A percentile compares a stretch with the other conserved stretches of the same genome.
Conservation (phyloP, 345 rosid species). For the Populus davidiana region DNA sequence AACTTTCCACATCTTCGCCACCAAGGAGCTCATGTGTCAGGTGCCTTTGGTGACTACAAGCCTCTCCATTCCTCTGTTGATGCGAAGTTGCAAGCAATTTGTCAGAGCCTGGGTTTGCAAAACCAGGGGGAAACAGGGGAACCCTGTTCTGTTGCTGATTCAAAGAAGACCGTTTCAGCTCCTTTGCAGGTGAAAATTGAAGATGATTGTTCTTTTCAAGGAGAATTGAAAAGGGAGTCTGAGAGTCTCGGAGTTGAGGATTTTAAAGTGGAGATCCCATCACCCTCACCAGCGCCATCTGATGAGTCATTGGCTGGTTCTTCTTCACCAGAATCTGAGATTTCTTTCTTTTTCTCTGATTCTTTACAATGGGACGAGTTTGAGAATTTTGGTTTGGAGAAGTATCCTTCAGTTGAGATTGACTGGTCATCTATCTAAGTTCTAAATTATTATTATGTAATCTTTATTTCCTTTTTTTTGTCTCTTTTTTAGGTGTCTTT, state of each 20-base stretch:
- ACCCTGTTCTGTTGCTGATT: slow-evolving; percentile 24
- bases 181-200: slow-evolving; percentile 24
- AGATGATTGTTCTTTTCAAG: slow-evolving; percentile 4
- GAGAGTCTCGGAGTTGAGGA: slow-evolving; percentile 30
- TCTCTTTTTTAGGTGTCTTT: slow-evolving; percentile 12
- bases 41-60: slow-evolving; percentile 45
- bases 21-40: slow-evolving; percentile 24
- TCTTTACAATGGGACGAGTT: slow-evolving; percentile 37
- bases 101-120: slow-evolving; percentile 56
- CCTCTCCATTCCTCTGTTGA: slow-evolving; percentile 87
- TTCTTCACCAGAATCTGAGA: slow-evolving; percentile 66
- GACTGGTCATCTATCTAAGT: slow-evolving; percentile 71
- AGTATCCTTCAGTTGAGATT: slow-evolving; percentile 78
- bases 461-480: slow-evolving; percentile 4
- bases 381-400: slow-evolving; percentile 52
- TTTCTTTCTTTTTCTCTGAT: slow-evolving; percentile 46
- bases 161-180: slow-evolving; percentile 13
- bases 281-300: slow-evolving; percentile 52
- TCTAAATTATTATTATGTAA: slow-evolving; percentile 15
- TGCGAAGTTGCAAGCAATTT: slow-evolving; percentile 78
- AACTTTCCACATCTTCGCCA: slow-evolving; percentile 74
- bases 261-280: slow-evolving; percentile 40
- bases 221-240: slow-evolving; percentile 13
- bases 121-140: slow-evolving; percentile 55
- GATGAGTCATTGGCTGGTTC: slow-evolving; percentile 49